phyloP scores from a whole-genome alignment of 2,329 filamentous ascomycete species.

The Cladosporium halotolerans region DNA sequence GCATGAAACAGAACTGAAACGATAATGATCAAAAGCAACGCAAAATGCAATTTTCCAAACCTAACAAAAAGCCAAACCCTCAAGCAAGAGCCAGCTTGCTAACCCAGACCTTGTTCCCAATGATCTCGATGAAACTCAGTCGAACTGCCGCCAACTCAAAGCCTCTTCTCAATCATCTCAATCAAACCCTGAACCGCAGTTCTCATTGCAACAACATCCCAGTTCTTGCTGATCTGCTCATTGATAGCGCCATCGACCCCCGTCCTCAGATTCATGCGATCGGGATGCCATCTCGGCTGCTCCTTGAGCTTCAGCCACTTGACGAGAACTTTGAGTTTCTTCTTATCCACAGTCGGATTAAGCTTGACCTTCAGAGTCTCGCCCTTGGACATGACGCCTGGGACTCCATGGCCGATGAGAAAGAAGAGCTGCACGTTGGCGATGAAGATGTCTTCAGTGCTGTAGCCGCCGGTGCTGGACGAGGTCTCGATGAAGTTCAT shows the following conservation, averaged over 20 bases:
- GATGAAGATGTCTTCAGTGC: not conserved
- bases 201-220: slow-evolving; percentile 4
- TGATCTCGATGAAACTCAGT: not conserved
- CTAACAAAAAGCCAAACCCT: too few species aligned
- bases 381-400: not conserved
- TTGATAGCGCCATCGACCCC: not conserved
- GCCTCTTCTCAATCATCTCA: not conserved
- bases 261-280: slow-evolving; percentile 5
- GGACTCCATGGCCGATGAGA: not conserved
- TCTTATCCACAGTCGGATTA: not conserved
- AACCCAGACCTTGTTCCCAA: not conserved
- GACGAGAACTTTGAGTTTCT: not conserved
- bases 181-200: not conserved
- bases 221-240: not conserved
- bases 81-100: too few species aligned
- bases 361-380: not conserved
- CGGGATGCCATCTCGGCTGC: slow-evolving; percentile 2
- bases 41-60: not conserved
- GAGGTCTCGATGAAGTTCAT: not conserved
- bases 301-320: slow-evolving; percentile 3
- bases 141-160: not conserved
- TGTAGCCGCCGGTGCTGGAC: not conserved
- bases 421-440: slow-evolving; percentile 6
- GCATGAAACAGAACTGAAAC: not conserved
- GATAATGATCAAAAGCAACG: not conserved